Evolutionary conservation across 768 basidiomycete genomes (phyloP).

Genomic region (Paxillus ammoniavirescens): DNA sequence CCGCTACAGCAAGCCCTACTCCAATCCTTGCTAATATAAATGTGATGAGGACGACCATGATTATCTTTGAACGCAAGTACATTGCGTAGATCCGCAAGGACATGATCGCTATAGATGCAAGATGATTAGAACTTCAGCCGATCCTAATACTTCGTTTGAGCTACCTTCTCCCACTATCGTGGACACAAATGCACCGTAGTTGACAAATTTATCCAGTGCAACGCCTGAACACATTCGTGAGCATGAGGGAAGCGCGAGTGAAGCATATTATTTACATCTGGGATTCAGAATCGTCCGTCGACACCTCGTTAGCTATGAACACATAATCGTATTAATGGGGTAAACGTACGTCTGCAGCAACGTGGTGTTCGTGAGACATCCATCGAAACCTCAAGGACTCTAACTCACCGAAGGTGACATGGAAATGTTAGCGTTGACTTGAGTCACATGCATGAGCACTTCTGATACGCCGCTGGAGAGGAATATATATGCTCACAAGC

Average conservation of each 20-base stretch:
- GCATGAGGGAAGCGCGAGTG: neutral
- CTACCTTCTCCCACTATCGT: conserved; percentile 11
- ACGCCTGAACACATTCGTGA: conserved; percentile 4
- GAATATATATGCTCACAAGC: conserved; percentile 7
- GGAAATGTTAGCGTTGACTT: conserved; percentile 18
- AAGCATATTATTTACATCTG: conserved; percentile 6
- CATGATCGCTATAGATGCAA: conserved; percentile 10
- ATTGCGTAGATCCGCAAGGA: conserved; percentile 20
- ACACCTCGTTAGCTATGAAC: neutral
- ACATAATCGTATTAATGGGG: neutral
- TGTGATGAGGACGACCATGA: conserved; percentile 7
- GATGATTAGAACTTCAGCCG: neutral
- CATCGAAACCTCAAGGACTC: neutral
- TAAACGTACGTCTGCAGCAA: conserved; percentile 8
- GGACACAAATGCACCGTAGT: conserved; percentile 12
- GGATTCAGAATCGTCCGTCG: neutral
- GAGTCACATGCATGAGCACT: neutral
- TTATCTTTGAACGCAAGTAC: conserved; percentile 13
- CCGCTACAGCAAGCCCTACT: conserved; percentile 7
- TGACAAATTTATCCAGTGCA: conserved; percentile 7
- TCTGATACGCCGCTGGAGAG: neutral
- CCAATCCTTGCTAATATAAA: conserved; percentile 5
- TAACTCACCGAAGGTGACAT: conserved; percentile 14
- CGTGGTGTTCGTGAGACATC: neutral
- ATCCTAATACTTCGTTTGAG: neutral